These are phyloP conservation scores for Orbilia oligospora DNA, from an alignment of 2,329 filamentous ascomycete species.

Conservation along the genomic window DNA sequence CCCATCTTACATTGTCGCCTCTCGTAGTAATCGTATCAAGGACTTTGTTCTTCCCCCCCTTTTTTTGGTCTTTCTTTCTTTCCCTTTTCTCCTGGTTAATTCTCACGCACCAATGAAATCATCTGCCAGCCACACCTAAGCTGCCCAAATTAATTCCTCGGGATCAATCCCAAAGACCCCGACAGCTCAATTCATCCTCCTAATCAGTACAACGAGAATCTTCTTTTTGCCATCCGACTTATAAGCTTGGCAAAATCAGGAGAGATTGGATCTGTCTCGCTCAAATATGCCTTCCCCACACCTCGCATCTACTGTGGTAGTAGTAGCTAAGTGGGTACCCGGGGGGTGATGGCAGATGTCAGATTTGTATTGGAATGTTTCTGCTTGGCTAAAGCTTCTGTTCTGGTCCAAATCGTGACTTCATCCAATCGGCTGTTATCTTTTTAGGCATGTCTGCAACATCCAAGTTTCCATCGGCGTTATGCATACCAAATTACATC, in stretches of 20 bases:
- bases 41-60: neutral
- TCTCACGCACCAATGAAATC: conserved; percentile 31
- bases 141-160: conserved; percentile 22
- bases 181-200: neutral
- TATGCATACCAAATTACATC: conserved; percentile 12
- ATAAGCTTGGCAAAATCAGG: conserved; percentile 3
- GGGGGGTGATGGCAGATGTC: no score
- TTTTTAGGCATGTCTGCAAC: conserved; percentile 16
- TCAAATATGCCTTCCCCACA: no score
- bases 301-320: no score
- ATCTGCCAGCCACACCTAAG: conserved; percentile 34
- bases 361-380: conserved; percentile 18
- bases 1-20: conserved; percentile 29
- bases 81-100: conserved; percentile 14
- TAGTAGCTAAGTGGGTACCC: no score
- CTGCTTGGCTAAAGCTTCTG: conserved; percentile 33
- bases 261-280: conserved; percentile 45
- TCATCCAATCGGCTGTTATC: conserved; percentile 23
- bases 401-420: conserved; percentile 11
- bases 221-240: conserved; percentile 18
- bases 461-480: conserved; percentile 1
- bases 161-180: conserved; percentile 23
- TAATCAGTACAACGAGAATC: neutral
- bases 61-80: conserved; percentile 6
- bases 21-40: no score